phyloP scores from a whole-genome alignment of 2,329 filamentous ascomycete species.

The Lecanicillium sp. region DNA sequence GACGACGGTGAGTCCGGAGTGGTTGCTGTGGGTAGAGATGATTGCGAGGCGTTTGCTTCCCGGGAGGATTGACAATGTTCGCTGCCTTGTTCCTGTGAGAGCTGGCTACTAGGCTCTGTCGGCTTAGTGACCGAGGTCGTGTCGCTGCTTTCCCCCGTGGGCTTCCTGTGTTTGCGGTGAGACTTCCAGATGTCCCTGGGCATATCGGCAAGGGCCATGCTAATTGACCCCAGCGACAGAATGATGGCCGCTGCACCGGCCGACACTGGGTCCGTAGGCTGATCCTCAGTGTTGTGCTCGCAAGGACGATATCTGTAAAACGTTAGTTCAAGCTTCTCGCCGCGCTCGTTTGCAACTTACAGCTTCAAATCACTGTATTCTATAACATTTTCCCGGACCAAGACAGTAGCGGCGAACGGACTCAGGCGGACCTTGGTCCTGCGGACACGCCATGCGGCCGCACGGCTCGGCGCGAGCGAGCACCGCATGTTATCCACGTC shows the following conservation, averaged over 20 bases:
- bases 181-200: slow-evolving; percentile 51
- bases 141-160: neutral
- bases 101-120: slow-evolving; percentile 3
- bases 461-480: slow-evolving; percentile 57
- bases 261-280: slow-evolving; percentile 73
- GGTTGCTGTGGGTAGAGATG: neutral
- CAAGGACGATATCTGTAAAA: slow-evolving; percentile 38
- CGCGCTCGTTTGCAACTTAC: slow-evolving; percentile 36
- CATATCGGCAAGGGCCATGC: slow-evolving; percentile 76
- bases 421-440: slow-evolving; percentile 63
- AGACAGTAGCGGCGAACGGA: slow-evolving; percentile 62
- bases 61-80: slow-evolving; percentile 1
- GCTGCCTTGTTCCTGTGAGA: slow-evolving; percentile 1
- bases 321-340: slow-evolving; percentile 12
- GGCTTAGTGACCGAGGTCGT: neutral
- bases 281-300: slow-evolving; percentile 73
- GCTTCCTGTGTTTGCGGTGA: slow-evolving; percentile 21
- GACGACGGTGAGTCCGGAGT: slow-evolving; percentile 4
- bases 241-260: slow-evolving; percentile 72
- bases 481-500: slow-evolving; percentile 63
- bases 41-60: neutral
- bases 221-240: slow-evolving; percentile 74
- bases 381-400: slow-evolving; percentile 59
- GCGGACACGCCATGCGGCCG: slow-evolving; percentile 70
- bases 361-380: slow-evolving; percentile 67